These are phyloP conservation scores for Aegilops speltoides DNA, from an alignment of 176 grass and related monocot species.

Conservation along the genomic window DNA sequence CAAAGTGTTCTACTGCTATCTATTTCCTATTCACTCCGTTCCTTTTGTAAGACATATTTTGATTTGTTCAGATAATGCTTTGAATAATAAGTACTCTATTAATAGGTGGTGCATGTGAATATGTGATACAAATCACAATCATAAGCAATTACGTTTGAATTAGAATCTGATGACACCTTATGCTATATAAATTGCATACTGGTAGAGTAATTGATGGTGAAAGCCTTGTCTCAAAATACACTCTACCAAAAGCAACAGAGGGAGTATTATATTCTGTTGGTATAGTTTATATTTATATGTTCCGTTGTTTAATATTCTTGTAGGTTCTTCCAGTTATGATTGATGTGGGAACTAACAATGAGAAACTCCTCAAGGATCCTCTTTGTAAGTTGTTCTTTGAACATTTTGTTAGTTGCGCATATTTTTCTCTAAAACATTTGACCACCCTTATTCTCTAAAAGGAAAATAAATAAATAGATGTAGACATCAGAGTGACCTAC, in stretches of 20 bases:
- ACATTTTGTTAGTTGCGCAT: conserved; percentile 1
- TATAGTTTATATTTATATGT: conserved; percentile 11
- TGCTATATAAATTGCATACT: neutral
- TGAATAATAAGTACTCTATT: neutral
- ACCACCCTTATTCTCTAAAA: conserved; percentile 9
- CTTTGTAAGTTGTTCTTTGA: conserved; percentile 72
- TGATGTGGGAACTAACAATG: conserved; percentile 97
- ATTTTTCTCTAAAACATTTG: neutral
- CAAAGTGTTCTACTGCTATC: conserved; percentile 9
- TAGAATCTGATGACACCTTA: neutral
- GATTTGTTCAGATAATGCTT: conserved; percentile 1
- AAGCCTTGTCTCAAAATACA: neutral
- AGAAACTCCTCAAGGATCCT: conserved; percentile 89
- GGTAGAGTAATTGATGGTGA: neutral
- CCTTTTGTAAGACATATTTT: neutral
- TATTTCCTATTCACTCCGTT: neutral
- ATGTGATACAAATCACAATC: conserved; percentile 13
- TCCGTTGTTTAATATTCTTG: conserved; percentile 11
- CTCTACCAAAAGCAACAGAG: neutral
- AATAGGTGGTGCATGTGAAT: neutral
- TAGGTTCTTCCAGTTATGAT: conserved; percentile 99
- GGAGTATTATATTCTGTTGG: neutral
- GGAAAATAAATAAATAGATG: neutral
- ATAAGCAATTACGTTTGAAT: neutral
- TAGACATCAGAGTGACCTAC: conserved; percentile 1